Base-by-base conservation (phyloP, 192 early-diverging fungal genomes). In the Backusella tarrabulga region DNA sequence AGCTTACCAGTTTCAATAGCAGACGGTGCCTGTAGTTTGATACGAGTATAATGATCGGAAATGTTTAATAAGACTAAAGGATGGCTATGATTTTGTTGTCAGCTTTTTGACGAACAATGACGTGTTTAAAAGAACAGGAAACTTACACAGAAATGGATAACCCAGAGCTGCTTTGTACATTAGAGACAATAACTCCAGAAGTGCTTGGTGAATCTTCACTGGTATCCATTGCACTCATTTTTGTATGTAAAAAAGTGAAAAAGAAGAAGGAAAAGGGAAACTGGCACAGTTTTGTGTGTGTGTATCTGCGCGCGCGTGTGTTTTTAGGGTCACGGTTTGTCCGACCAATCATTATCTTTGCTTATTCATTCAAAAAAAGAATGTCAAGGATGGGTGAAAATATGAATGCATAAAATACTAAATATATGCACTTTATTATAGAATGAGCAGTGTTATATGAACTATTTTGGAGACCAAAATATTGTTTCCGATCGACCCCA, bases 51-150 rank as follows among this genome's bases (percentile, higher is more conserved):
- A 74, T 96, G 95, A 79, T 96, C 95, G 6, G 95, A 95, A 68
- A 95, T 91, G 67, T 96, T 96, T 42, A 95, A 83, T 71, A 96
- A 85, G n/a, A 94, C 93, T 71, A 96, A 87, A 6, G 95, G 93
- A 84, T 96, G 95, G 23, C 94, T 95, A 34, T 15, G n/a, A 41
- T 29, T n/a, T 23, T 52, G 21, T 46, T 72, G 44, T 52, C 34
- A 73, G 34, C 52, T 23, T 44, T 54, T 21, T 26, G 5, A 17
- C 11, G 42, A 44, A 3, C 26, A 63, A 29, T 11, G 9, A 23
- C 44, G 12, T 50, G 5, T 72, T 46, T 72, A 29, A 34, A 36
- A 70, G n/a, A 26, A 54, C 3, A 46, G 40, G 4, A 26, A 29
- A 72, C 84, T 67, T 82, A 87, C 88, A 89, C 74, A 50, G 85